Conservation (phyloP, 495 filamentous ascomycete species). For the Podospora fimiseda region DNA sequence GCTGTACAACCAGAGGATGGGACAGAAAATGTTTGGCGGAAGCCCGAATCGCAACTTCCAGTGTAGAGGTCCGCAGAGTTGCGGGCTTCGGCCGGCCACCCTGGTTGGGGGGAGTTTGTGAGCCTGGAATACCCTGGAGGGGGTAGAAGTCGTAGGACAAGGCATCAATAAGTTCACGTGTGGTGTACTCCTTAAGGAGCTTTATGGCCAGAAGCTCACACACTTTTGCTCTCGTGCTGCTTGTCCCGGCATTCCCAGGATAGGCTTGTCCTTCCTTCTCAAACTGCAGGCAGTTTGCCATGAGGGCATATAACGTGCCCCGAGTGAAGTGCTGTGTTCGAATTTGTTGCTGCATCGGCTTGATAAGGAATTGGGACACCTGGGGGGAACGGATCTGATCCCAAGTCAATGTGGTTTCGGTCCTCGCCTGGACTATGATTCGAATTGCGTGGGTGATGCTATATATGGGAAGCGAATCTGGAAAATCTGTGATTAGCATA, state of each 20-base stretch:
- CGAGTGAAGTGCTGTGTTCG: constrained; percentile 71
- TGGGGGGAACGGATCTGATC: constrained; percentile 91
- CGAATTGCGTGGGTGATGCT: constrained; percentile 84
- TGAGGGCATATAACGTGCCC: constrained; percentile 79
- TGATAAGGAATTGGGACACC: constrained; percentile 89
- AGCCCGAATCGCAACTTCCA: constrained; percentile 86
- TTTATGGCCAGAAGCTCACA: constrained; percentile 91
- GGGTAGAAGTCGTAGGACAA: constrained; percentile 92
- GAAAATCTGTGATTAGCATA: background rate
- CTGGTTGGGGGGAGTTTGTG: constrained; percentile 41
- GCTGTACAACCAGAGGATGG: constrained; percentile 83
- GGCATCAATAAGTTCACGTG: constrained; percentile 82
- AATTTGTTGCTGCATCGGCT: constrained; percentile 82
- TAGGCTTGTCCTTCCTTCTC: constrained; percentile 74
- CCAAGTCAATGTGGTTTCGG: constrained; percentile 91
- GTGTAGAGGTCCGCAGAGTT: constrained; percentile 72
- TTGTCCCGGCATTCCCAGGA: constrained; percentile 75
- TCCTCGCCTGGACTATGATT: constrained; percentile 68
- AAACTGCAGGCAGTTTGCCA: constrained; percentile 93
- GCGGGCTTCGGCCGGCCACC: constrained; percentile 34
- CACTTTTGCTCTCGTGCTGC: constrained; percentile 74
- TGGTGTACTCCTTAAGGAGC: constrained; percentile 79
- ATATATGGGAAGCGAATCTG: constrained; percentile 69
- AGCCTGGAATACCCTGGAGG: constrained; percentile 59
- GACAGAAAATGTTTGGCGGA: constrained; percentile 84